These are phyloP conservation scores for Scheffersomyces titani DNA, from an alignment of 1,139 yeast genomes.

Conservation along the genomic window DNA sequence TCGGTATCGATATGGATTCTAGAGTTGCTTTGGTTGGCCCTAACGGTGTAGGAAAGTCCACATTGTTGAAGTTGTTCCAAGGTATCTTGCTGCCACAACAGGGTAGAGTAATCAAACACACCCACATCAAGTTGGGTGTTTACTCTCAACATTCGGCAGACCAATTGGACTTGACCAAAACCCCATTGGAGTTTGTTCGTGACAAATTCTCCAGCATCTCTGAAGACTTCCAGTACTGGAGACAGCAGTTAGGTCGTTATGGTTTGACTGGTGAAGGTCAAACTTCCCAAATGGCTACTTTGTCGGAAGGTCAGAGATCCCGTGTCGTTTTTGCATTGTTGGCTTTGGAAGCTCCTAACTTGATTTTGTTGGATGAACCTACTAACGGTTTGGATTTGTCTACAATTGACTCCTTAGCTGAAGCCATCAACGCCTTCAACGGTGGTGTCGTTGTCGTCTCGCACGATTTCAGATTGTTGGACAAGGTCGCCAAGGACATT, in stretches of 20 bases:
- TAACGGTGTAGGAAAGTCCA: constrained; percentile 98
- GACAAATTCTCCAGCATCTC: constrained; percentile 86
- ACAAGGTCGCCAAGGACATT: constrained; percentile 96
- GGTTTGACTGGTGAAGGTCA: constrained; percentile 99
- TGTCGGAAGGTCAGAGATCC: constrained; percentile 98
- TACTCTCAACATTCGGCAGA: constrained; percentile 99
- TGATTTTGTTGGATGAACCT: constrained; percentile 96
- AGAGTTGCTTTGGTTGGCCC: constrained; percentile 98
- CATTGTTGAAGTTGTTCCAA: constrained; percentile 93
- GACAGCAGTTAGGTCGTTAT: constrained; percentile 96
- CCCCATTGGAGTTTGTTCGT: constrained; percentile 95
- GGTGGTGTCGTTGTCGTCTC: constrained; percentile 99
- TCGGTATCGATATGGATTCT: constrained; percentile 99
- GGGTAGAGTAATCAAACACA: constrained; percentile 96
- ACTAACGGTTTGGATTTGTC: constrained; percentile 99
- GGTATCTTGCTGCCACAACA: constrained; percentile 86
- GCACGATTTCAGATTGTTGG: constrained; percentile 98
- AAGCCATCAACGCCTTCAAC: constrained; percentile 87
- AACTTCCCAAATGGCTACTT: constrained; percentile 97
- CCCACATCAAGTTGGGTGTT: constrained; percentile 97
- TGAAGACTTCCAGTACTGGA: constrained; percentile 99
- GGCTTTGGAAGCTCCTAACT: constrained; percentile 94
- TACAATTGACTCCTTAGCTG: constrained; percentile 96
- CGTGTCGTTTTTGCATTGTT: constrained; percentile 96
- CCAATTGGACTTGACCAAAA: constrained; percentile 92